Evolutionary conservation across 768 basidiomycete genomes (phyloP).

Genomic region (Suillus occidentalis): DNA sequence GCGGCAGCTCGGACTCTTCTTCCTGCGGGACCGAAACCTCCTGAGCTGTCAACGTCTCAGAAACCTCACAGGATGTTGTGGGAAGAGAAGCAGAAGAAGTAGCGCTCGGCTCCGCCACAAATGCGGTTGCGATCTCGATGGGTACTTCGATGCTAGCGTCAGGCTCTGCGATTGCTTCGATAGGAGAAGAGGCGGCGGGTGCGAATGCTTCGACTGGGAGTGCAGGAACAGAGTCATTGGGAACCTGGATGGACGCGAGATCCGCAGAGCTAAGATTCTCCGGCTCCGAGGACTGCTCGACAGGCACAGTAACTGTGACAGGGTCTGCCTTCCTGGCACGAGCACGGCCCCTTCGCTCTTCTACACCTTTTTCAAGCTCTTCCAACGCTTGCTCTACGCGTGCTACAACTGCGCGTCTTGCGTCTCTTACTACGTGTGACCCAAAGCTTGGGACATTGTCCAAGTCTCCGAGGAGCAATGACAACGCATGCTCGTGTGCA

Average conservation of each 20-base stretch:
- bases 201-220: not conserved
- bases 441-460: constrained; percentile 65
- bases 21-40: not conserved
- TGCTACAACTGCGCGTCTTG: constrained; percentile 54
- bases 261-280: constrained; percentile 2
- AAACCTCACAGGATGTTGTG: not conserved
- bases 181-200: not conserved
- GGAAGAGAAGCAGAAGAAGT: constrained; percentile 3
- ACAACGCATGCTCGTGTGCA: constrained; percentile 61
- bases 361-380: constrained; percentile 49
- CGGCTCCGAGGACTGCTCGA: not conserved
- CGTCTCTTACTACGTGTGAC: constrained; percentile 48
- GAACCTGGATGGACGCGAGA: not conserved
- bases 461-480: constrained; percentile 51
- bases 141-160: constrained; percentile 4
- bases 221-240: not conserved
- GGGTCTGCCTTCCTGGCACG: not conserved
- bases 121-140: not conserved
- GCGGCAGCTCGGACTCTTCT: not conserved
- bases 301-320: not conserved
- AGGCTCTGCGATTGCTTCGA: constrained; percentile 5
- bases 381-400: constrained; percentile 58
- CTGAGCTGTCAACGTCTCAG: not conserved
- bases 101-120: constrained; percentile 5
- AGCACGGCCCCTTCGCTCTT: constrained; percentile 32